A percentile compares a stretch with the other conserved stretches of the same genome.
phyloP scores from a whole-genome alignment of 495 filamentous ascomycete species.

The Podospora fimiseda region DNA sequence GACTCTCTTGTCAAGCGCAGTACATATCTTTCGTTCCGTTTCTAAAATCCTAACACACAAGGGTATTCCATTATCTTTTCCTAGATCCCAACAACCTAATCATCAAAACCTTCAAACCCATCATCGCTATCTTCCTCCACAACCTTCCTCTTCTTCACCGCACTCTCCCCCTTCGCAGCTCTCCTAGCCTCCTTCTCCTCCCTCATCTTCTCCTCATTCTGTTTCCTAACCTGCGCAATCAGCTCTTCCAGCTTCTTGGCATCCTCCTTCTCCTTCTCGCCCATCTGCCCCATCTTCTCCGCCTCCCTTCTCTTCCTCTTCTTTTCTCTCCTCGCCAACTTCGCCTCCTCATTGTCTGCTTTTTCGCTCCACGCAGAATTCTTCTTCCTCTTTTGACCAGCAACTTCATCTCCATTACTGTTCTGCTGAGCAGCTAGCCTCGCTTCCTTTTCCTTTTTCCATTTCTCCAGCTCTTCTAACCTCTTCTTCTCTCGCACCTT shows the following conservation, averaged over 20 bases:
- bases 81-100: slow-evolving; percentile 16
- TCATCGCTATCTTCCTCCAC: slow-evolving; percentile 24
- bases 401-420: slow-evolving; percentile 37
- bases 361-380: slow-evolving; percentile 80
- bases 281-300: slow-evolving; percentile 62
- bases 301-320: slow-evolving; percentile 67
- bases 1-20: too few species aligned
- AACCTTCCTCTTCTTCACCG: slow-evolving; percentile 42
- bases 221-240: slow-evolving; percentile 60
- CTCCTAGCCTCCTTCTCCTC: slow-evolving; percentile 23
- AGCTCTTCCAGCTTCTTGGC: slow-evolving; percentile 64
- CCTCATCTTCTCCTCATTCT: slow-evolving; percentile 41
- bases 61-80: too few species aligned
- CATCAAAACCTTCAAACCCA: slow-evolving; percentile 43
- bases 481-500: slow-evolving; percentile 68
- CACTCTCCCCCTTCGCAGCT: neutral
- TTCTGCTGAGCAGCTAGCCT: slow-evolving; percentile 40
- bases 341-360: slow-evolving; percentile 59
- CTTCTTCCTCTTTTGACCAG: slow-evolving; percentile 42
- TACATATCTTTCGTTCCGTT: too few species aligned
- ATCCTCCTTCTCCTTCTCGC: slow-evolving; percentile 63
- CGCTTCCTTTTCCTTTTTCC: slow-evolving; percentile 23
- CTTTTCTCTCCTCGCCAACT: slow-evolving; percentile 62
- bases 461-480: slow-evolving; percentile 37
- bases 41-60: too few species aligned